Percentiles rank a stretch among this genome's conserved stretches.
Evolutionary conservation across 768 basidiomycete genomes (phyloP).

Genomic region (Russula dissimulans): DNA sequence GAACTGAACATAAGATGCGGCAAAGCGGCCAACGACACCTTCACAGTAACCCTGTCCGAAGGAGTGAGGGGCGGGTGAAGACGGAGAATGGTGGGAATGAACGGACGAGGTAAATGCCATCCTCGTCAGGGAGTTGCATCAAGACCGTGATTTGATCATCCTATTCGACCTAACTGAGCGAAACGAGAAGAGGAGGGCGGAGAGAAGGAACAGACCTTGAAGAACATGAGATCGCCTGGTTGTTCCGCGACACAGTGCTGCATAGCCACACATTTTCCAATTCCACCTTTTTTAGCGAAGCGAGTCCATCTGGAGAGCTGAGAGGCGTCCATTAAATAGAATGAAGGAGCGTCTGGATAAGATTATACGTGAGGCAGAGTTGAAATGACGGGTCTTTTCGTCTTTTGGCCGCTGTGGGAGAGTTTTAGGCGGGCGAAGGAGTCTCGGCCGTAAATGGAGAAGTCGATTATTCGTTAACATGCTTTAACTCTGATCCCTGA

Average conservation of each 20-base stretch:
- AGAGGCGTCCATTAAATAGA: constrained; percentile 47
- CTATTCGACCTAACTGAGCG: constrained; percentile 28
- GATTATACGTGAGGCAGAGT: neutral
- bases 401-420: too few species aligned
- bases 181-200: neutral
- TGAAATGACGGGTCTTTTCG: too few species aligned
- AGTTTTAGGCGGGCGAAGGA: too few species aligned
- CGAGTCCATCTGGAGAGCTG: constrained; percentile 76
- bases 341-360: neutral
- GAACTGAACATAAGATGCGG: constrained; percentile 54
- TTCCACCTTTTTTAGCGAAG: constrained; percentile 79
- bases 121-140: constrained; percentile 51
- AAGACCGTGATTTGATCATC: constrained; percentile 74
- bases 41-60: constrained; percentile 68
- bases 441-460: too few species aligned
- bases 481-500: too few species aligned
- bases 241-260: constrained; percentile 70
- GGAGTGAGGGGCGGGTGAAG: neutral
- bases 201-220: constrained; percentile 46
- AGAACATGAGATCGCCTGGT: constrained; percentile 76
- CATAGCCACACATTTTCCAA: constrained; percentile 67
- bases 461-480: too few species aligned
- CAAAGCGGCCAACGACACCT: constrained; percentile 75
- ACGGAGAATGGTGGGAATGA: neutral
- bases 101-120: constrained; percentile 56